Conservation (phyloP, 345 rosid genomes). For the Boechera retrofracta region DNA sequence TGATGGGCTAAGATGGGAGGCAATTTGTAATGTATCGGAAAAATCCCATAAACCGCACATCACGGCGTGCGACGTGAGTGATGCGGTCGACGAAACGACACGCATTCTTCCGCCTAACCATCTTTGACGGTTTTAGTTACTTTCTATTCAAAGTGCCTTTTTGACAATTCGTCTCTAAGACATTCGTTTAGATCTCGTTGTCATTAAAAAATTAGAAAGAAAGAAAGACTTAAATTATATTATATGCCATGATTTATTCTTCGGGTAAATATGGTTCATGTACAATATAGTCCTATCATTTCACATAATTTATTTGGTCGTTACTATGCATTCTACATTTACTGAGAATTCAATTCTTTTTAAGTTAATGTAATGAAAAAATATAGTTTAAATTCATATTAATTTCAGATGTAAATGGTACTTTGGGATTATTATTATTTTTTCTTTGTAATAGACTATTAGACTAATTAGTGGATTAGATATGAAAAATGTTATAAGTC, state of each 20-base stretch:
- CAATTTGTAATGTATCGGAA: not conserved
- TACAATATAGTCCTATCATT: too few species aligned
- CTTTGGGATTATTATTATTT: not conserved
- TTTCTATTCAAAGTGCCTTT: not conserved
- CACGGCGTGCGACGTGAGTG: conserved; percentile 32
- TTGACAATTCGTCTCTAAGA: not conserved
- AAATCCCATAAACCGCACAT: conserved; percentile 16
- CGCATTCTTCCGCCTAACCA: conserved; percentile 31
- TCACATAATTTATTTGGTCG: not conserved
- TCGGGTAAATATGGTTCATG: not conserved
- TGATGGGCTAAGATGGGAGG: not conserved
- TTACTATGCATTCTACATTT: not conserved
- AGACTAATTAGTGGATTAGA: not conserved
- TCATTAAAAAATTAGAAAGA: not conserved
- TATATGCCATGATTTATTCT: not conserved
- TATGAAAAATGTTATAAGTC: not conserved
- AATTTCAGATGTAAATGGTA: not conserved
- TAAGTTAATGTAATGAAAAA: not conserved
- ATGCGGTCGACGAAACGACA: conserved; percentile 17
- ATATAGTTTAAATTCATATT: not conserved
- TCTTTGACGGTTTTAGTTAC: conserved; percentile 5
- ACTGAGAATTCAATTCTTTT: too few species aligned
- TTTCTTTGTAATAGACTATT: not conserved
- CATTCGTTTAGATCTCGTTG: not conserved
- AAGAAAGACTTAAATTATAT: not conserved